These are phyloP conservation scores for Colletotrichum limetticola DNA, from an alignment of 2,329 filamentous ascomycete genomes.

Conservation along the genomic window DNA sequence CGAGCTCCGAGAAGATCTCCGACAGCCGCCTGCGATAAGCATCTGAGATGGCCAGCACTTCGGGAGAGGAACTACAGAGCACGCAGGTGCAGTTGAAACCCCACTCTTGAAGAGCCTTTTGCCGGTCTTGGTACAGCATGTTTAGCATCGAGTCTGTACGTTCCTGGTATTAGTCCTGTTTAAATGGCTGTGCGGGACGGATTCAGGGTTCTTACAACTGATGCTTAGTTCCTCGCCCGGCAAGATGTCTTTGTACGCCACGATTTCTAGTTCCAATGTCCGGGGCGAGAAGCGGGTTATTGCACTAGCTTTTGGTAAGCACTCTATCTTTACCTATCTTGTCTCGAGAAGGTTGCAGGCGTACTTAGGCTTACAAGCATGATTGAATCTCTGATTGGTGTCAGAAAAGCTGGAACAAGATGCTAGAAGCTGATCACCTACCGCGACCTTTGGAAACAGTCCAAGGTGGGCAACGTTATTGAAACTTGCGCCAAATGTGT, in stretches of 20 bases:
- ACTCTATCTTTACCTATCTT: neutral
- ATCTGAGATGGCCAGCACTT: conserved; percentile 36
- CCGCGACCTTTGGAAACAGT: conserved; percentile 47
- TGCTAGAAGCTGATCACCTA: conserved; percentile 34
- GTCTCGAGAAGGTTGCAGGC: conserved; percentile 1
- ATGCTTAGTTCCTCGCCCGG: conserved; percentile 49
- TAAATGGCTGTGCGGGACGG: neutral
- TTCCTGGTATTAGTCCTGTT: conserved; percentile 5
- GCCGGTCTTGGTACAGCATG: conserved; percentile 39
- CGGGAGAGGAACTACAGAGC: conserved; percentile 37
- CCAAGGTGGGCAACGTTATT: conserved; percentile 40
- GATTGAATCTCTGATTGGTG: conserved; percentile 46
- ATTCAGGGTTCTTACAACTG: conserved; percentile 42
- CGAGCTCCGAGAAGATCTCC: conserved; percentile 37
- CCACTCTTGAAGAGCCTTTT: conserved; percentile 39
- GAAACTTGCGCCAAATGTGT: conserved; percentile 44
- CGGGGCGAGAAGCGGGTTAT: conserved; percentile 45
- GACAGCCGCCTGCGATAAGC: conserved; percentile 38
- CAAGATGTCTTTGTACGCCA: conserved; percentile 47
- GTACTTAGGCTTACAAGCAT: conserved; percentile 50
- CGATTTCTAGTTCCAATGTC: conserved; percentile 45
- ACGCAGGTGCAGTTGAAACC: conserved; percentile 43
- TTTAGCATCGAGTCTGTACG: conserved; percentile 41
- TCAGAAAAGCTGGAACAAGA: neutral
- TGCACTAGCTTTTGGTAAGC: conserved; percentile 38